Evolutionary conservation across 2,329 filamentous ascomycete species (phyloP).

Genomic region (Colletotrichum noveboracense): DNA sequence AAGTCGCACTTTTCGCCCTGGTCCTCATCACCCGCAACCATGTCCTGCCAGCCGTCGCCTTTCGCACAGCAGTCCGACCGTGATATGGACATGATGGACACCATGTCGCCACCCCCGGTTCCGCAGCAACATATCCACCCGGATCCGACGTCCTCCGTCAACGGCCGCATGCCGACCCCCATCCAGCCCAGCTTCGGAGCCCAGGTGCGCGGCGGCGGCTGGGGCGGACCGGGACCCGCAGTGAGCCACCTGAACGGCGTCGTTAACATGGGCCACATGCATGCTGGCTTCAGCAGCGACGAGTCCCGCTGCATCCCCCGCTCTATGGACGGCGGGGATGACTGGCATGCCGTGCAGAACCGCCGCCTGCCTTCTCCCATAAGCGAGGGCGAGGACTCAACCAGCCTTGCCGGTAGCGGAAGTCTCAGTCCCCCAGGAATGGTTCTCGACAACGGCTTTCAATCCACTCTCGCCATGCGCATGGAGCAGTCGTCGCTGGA

Average conservation of each 20-base stretch:
- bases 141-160: slow-evolving; percentile 25
- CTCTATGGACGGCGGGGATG: slow-evolving; percentile 46
- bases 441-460: slow-evolving; percentile 36
- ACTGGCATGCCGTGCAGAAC: slow-evolving; percentile 60
- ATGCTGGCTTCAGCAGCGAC: slow-evolving; percentile 36
- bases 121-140: slow-evolving; percentile 30
- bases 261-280: slow-evolving; percentile 44
- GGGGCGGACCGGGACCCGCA: slow-evolving; percentile 36
- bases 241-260: slow-evolving; percentile 38
- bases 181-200: slow-evolving; percentile 64
- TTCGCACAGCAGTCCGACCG: slow-evolving; percentile 31
- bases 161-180: slow-evolving; percentile 61
- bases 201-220: slow-evolving; percentile 59
- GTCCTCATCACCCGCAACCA: slow-evolving; percentile 29
- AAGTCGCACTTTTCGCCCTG: slow-evolving; percentile 37
- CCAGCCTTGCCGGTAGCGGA: slow-evolving; percentile 21
- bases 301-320: slow-evolving; percentile 53
- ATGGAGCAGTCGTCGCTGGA: slow-evolving; percentile 31
- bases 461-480: slow-evolving; percentile 37
- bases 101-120: slow-evolving; percentile 29
- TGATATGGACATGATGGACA: slow-evolving; percentile 55
- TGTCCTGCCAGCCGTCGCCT: slow-evolving; percentile 27
- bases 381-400: slow-evolving; percentile 57
- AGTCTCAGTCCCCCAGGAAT: slow-evolving; percentile 40
- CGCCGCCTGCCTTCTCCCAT: slow-evolving; percentile 65